Evolutionary conservation across 139 green algal species (phyloP).

Genomic region (Desmodesmus armatus): DNA sequence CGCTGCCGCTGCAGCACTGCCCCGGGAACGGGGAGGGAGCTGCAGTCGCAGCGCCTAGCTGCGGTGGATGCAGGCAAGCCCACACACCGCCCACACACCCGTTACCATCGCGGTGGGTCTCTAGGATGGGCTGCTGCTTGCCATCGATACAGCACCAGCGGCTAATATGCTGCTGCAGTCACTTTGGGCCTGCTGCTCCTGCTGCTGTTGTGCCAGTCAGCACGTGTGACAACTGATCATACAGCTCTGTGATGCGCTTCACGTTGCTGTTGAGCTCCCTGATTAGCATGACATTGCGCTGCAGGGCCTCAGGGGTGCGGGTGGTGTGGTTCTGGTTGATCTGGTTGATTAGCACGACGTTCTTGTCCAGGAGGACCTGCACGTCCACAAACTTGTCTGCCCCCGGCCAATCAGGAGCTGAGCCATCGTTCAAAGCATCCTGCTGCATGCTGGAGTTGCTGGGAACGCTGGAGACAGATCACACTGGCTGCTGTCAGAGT

Average conservation of each 20-base stretch:
- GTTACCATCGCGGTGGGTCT: too few relatives aligned
- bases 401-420: conserved; percentile 23
- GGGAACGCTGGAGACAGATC: too few relatives aligned
- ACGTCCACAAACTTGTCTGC: conserved; percentile 47
- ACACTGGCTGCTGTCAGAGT: too few relatives aligned
- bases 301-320: conserved; percentile 47
- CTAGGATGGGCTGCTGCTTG: too few relatives aligned
- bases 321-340: conserved; percentile 56
- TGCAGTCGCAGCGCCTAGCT: too few relatives aligned
- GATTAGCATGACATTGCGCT: conserved; percentile 53
- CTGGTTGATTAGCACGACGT: conserved; percentile 53
- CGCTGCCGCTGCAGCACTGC: too few relatives aligned
- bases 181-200: conserved; percentile 5
- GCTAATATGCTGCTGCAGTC: neutral
- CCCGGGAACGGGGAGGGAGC: too few relatives aligned
- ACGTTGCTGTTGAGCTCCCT: conserved; percentile 56
- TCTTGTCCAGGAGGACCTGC: conserved; percentile 57
- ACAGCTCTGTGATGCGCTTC: conserved; percentile 25
- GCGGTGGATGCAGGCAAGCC: too few relatives aligned
- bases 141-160: too few relatives aligned
- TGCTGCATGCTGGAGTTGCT: too few relatives aligned
- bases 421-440: neutral
- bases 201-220: neutral
- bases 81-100: too few relatives aligned
- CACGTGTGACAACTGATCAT: conserved; percentile 20